Conservation (phyloP, 1,139 yeast genomes). For the Geotrichum australiense region DNA sequence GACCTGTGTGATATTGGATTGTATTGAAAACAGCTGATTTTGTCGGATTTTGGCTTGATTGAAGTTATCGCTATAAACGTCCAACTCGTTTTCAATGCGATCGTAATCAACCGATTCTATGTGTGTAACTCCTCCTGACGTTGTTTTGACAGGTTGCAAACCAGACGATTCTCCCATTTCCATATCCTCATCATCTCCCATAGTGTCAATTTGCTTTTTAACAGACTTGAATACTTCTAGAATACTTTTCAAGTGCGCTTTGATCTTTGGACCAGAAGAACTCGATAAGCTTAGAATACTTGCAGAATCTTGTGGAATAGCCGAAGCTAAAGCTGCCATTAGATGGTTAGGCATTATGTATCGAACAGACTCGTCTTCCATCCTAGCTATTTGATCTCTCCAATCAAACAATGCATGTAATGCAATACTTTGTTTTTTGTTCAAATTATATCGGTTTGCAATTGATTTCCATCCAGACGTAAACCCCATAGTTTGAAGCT, state of each 20-base stretch:
- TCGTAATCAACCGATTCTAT: slow-evolving; percentile 17
- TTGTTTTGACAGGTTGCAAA: neutral
- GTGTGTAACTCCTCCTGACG: slow-evolving; percentile 14
- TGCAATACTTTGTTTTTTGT: slow-evolving; percentile 47
- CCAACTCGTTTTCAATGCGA: slow-evolving; percentile 20
- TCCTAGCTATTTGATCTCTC: slow-evolving; percentile 74
- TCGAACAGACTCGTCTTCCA: slow-evolving; percentile 76
- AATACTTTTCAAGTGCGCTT: slow-evolving; percentile 50
- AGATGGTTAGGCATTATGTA: slow-evolving; percentile 79
- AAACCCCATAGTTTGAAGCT: slow-evolving; percentile 12
- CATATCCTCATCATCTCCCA: slow-evolving; percentile 16
- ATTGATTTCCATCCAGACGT: slow-evolving; percentile 31
- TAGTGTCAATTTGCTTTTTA: slow-evolving; percentile 21
- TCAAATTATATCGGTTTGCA: slow-evolving; percentile 60
- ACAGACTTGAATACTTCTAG: slow-evolving; percentile 44
- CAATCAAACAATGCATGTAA: slow-evolving; percentile 63
- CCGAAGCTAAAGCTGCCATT: slow-evolving; percentile 53
- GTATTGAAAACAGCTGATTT: slow-evolving; percentile 17
- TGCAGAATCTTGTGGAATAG: slow-evolving; percentile 50
- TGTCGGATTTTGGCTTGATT: slow-evolving; percentile 20
- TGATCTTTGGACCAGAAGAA: slow-evolving; percentile 49
- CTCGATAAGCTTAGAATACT: slow-evolving; percentile 51
- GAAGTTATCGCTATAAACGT: slow-evolving; percentile 21
- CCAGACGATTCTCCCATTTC: slow-evolving; percentile 4
- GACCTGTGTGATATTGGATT: neutral